These are phyloP conservation scores for Tetradesmus obliquus DNA, from an alignment of 139 green algal species.

Conservation along the genomic window DNA sequence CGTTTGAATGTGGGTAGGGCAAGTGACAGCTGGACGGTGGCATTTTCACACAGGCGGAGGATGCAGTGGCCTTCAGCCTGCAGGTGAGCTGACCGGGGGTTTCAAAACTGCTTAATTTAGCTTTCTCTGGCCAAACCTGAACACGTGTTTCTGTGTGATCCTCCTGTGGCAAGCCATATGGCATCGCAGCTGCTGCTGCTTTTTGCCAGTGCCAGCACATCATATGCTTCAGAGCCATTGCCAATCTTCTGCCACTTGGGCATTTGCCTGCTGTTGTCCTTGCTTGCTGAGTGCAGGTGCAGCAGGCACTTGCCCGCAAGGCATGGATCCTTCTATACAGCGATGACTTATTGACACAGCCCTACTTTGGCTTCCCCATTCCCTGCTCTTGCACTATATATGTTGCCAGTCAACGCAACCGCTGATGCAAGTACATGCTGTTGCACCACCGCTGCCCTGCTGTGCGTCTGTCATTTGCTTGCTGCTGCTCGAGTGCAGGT, in stretches of 20 bases:
- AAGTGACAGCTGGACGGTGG: constrained; percentile 22
- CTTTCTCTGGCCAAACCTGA: too few relatives aligned
- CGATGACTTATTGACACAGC: too few relatives aligned
- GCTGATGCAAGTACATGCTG: too few relatives aligned
- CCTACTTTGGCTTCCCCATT: too few relatives aligned
- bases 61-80: constrained; percentile 38
- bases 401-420: too few relatives aligned
- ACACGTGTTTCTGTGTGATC: too few relatives aligned
- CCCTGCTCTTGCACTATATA: too few relatives aligned
- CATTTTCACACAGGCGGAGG: constrained; percentile 1
- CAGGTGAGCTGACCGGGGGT: neutral
- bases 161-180: too few relatives aligned
- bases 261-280: neutral
- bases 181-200: too few relatives aligned
- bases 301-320: neutral
- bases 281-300: constrained; percentile 9
- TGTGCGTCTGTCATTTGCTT: neutral
- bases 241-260: neutral
- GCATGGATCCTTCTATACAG: neutral
- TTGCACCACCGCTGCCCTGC: too few relatives aligned
- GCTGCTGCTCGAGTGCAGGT: constrained; percentile 4
- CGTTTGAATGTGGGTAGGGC: neutral
- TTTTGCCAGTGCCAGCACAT: neutral
- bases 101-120: too few relatives aligned
- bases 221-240: neutral